A percentile compares a stretch with the other conserved stretches of the same genome.
These are phyloP conservation scores for Kregervanrija fluxuum DNA, from an alignment of 805 yeast species.

Conservation along the genomic window DNA sequence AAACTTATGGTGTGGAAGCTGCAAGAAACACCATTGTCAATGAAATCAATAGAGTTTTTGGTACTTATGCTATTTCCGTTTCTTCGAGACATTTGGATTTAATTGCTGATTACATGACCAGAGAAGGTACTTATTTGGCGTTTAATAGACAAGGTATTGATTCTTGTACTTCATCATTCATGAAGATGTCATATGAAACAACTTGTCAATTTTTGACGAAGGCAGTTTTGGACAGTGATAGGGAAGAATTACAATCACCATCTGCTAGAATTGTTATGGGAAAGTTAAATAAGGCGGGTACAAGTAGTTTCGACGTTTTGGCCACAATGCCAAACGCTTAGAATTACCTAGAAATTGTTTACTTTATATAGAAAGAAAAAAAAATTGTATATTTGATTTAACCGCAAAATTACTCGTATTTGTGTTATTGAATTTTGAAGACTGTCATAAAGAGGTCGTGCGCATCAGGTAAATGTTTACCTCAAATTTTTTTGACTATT, in stretches of 20 bases:
- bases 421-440: too few relatives aligned
- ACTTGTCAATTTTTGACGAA: conserved; percentile 95
- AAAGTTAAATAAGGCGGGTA: conserved; percentile 84
- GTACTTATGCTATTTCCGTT: conserved; percentile 91
- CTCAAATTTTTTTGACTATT: too few relatives aligned
- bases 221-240: conserved; percentile 88
- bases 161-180: conserved; percentile 87
- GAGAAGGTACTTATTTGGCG: conserved; percentile 95
- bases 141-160: conserved; percentile 99
- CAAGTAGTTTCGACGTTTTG: conserved; percentile 87
- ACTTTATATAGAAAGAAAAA: too few relatives aligned
- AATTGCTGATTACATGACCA: conserved; percentile 98
- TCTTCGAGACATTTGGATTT: conserved; percentile 91
- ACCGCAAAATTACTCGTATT: too few relatives aligned
- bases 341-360: too few relatives aligned
- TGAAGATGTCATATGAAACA: conserved; percentile 99
- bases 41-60: conserved; percentile 93
- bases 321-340: conserved; percentile 35
- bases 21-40: conserved; percentile 96
- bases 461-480: too few relatives aligned
- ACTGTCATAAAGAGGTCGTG: too few relatives aligned
- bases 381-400: too few relatives aligned
- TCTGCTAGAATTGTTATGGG: conserved; percentile 92
- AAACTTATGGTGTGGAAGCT: conserved; percentile 96
- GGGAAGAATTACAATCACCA: conserved; percentile 84